Evolutionary conservation across 306 rosid genomes (phyloP).

Genomic region (Acacia melanoxylon): DNA sequence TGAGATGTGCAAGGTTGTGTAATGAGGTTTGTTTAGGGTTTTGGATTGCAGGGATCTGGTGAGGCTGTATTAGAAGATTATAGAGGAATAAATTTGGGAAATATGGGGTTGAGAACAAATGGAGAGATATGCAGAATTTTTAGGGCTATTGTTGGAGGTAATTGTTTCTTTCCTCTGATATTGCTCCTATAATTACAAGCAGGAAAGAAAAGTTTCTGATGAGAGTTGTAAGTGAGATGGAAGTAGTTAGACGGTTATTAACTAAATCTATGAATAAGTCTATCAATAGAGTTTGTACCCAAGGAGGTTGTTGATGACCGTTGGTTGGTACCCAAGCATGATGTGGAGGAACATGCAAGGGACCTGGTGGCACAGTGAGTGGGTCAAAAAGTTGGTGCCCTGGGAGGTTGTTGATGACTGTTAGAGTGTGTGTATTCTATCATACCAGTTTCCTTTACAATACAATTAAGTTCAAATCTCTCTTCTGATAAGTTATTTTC

Average conservation of each 20-base stretch:
- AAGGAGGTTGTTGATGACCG: too few species aligned
- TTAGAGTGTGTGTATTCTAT: neutral
- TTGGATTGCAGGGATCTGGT: neutral
- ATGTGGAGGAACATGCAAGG: neutral
- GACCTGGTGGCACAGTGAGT: neutral
- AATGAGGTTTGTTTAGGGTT: neutral
- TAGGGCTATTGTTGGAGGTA: neutral
- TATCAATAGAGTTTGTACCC: neutral
- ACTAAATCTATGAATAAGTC: neutral
- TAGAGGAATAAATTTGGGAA: neutral
- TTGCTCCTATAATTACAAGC: neutral
- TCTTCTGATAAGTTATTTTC: slow-evolving; percentile 3
- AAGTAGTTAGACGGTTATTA: neutral
- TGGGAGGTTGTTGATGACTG: too few species aligned
- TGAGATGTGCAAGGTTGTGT: neutral
- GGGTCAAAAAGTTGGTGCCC: neutral
- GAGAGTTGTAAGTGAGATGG: neutral
- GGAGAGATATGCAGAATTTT: neutral
- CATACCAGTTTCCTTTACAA: neutral
- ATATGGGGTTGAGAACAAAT: neutral
- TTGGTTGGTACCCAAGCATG: neutral
- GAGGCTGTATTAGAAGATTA: neutral
- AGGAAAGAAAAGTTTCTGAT: neutral
- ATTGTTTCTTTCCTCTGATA: neutral
- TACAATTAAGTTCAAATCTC: slow-evolving; percentile 2